phyloP scores from a whole-genome alignment of 192 early-diverging fungal species.

The Phlyctochytrium arcticum region DNA sequence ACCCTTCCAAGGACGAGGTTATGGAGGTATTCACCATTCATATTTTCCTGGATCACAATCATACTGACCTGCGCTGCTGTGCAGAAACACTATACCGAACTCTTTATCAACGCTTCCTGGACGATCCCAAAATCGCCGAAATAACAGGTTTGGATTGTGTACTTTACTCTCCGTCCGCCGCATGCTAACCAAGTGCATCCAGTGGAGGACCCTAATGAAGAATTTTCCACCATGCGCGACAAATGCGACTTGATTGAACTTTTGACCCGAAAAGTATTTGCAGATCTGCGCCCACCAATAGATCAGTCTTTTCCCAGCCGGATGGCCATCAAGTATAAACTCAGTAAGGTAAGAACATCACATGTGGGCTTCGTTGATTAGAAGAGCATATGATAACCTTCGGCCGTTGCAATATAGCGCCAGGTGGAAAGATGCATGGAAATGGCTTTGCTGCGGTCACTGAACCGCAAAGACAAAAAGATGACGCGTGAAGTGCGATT shows the following conservation, averaged over 20 bases:
- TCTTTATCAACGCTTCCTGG: slow-evolving; percentile 51
- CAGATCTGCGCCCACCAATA: slow-evolving; percentile 61
- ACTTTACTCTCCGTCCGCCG: neutral
- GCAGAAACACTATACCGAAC: slow-evolving; percentile 58
- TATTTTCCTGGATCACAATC: slow-evolving; percentile 4
- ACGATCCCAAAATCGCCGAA: slow-evolving; percentile 47
- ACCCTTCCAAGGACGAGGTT: slow-evolving; percentile 77
- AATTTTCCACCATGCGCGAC: slow-evolving; percentile 82
- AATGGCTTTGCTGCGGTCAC: slow-evolving; percentile 59
- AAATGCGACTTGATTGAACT: slow-evolving; percentile 72
- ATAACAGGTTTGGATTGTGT: slow-evolving; percentile 47
- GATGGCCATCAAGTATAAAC: slow-evolving; percentile 61
- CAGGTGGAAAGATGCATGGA: slow-evolving; percentile 83
- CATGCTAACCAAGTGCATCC: slow-evolving; percentile 15
- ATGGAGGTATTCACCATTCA: slow-evolving; percentile 74
- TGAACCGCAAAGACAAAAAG: slow-evolving; percentile 44
- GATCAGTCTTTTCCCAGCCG: slow-evolving; percentile 36
- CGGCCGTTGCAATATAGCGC: slow-evolving; percentile 45
- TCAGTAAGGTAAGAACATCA: slow-evolving; percentile 65
- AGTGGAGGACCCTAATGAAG: slow-evolving; percentile 93
- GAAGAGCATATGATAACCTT: neutral
- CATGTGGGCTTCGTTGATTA: neutral
- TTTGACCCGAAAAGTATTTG: slow-evolving; percentile 51
- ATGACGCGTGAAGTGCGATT: slow-evolving; percentile 62
- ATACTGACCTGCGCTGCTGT: neutral